These are phyloP conservation scores for Salix arbutifolia DNA, from an alignment of 345 rosid genomes.

Conservation along the genomic window DNA sequence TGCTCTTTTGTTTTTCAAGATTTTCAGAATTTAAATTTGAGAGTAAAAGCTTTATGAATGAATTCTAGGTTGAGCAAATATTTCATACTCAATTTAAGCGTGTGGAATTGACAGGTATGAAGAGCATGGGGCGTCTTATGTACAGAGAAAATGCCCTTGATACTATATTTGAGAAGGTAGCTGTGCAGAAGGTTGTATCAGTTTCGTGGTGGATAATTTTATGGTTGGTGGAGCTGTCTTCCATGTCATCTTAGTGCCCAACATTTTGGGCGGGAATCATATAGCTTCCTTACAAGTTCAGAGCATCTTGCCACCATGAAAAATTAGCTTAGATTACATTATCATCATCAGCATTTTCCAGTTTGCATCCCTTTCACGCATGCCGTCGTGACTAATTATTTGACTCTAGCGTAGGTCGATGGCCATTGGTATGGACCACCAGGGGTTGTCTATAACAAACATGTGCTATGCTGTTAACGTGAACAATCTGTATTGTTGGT, in stretches of 20 bases:
- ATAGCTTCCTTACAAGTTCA: background rate
- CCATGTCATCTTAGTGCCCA: background rate
- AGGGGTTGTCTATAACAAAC: background rate
- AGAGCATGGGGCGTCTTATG: conserved; percentile 93
- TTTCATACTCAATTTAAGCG: background rate
- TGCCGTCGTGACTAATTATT: background rate
- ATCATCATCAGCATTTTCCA: background rate
- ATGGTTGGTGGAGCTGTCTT: background rate
- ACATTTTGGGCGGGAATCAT: background rate
- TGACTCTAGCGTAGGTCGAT: background rate
- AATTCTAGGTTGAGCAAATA: background rate
- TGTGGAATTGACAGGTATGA: conserved; percentile 61
- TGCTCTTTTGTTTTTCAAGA: background rate
- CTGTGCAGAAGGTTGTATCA: background rate
- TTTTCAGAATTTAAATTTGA: background rate
- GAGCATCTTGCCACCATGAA: background rate
- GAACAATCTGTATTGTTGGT: background rate
- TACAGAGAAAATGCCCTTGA: conserved; percentile 95
- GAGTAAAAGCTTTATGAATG: too few species aligned
- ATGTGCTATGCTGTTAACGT: background rate
- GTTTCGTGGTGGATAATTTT: background rate
- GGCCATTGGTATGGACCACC: background rate
- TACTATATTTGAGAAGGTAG: background rate
- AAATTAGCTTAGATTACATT: background rate
- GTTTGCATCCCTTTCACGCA: background rate